Evolutionary conservation across 176 grass and related monocot species (phyloP), one percentile per base, ranked within the genome.

Genomic region (Aechmea fasciata): DNA sequence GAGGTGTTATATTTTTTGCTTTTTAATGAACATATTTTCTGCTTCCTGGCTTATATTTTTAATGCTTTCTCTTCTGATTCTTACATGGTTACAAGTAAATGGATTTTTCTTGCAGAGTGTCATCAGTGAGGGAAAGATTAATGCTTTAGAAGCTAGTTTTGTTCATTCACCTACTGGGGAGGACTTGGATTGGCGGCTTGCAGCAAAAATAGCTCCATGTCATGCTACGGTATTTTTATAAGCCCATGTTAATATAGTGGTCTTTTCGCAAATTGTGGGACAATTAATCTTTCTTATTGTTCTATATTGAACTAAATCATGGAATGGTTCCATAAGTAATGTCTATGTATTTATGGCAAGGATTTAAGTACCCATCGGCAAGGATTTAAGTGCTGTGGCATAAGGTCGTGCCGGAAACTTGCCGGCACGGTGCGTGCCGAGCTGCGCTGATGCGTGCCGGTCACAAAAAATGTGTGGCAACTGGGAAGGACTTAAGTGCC

Each of bases 131-230:
- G 77, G 83, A 66, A 91, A 96, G 79, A 85, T 63, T 73, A 90
- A 97, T 83, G 93, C 93, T 77, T 78, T 97, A 57, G 89, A 87
- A 76, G 77, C 81, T 67, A 85, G 77, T 90, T 97, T 97, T 90
- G 82, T 97, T n/a, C 79, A 72, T 67, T 81, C 76, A 11, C 93
- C 93, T 75, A 57, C 79, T 70, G 82, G 77, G 71, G 78, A 81
- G 71, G 93, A 92, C 66, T 75, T 97, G 53, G 89, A 90, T 80
- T 97, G 93, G 93, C 80, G 83, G 69, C 86, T 97, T 13, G 62
- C 78, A 65, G 93, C 93, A 33, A 92, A 85, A 54, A 97, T 92
- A 87, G 85, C 93, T 75, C 93, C 93, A 69, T 92, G 93, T 48
- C 84, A 97, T 87, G 86, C 92, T 75, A 90, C 86, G 84, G 89